phyloP scores from a whole-genome alignment of 257 asterid species.

The Echites panduratus region DNA sequence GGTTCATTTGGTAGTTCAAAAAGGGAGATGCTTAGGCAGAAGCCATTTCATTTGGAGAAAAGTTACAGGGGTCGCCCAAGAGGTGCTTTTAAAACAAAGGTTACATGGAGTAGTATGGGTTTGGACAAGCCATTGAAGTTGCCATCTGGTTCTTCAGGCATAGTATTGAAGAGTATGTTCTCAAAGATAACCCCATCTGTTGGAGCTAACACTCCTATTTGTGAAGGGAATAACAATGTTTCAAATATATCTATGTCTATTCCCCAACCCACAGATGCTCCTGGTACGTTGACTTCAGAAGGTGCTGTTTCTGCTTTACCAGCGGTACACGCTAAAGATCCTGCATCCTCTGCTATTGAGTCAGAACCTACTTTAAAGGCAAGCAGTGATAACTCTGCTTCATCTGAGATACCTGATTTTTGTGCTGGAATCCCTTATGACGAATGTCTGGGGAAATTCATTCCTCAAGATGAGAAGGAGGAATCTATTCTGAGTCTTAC shows the following conservation, averaged over 20 bases:
- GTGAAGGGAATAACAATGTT: conserved; percentile 24
- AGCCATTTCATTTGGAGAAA: conserved; percentile 56
- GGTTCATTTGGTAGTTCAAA: conserved; percentile 35
- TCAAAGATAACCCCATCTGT: conserved; percentile 28
- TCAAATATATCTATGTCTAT: conserved; percentile 22
- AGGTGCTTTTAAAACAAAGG: conserved; percentile 63
- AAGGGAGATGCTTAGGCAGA: conserved; percentile 61
- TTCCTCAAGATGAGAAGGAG: conserved; percentile 50
- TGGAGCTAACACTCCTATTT: conserved; percentile 22
- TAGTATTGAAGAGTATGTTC: conserved; percentile 28
- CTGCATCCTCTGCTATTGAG: conserved; percentile 20
- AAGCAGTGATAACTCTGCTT: conserved; percentile 11
- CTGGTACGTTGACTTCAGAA: conserved; percentile 19
- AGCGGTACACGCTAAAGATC: conserved; percentile 22
- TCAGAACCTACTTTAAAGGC: conserved; percentile 19
- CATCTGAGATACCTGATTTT: conserved; percentile 32
- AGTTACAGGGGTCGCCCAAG: conserved; percentile 54
- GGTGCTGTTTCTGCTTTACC: conserved; percentile 37
- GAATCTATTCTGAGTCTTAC: conserved; percentile 35
- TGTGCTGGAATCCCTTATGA: conserved; percentile 46
- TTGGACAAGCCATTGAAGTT: conserved; percentile 45
- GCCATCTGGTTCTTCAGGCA: conserved; percentile 36
- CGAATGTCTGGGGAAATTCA: conserved; percentile 37
- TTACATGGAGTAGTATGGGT: conserved; percentile 66
- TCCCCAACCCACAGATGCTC: conserved; percentile 12